These are phyloP conservation scores for Carex cristatella DNA, from an alignment of 176 grass and related monocot species.

Conservation along the genomic window DNA sequence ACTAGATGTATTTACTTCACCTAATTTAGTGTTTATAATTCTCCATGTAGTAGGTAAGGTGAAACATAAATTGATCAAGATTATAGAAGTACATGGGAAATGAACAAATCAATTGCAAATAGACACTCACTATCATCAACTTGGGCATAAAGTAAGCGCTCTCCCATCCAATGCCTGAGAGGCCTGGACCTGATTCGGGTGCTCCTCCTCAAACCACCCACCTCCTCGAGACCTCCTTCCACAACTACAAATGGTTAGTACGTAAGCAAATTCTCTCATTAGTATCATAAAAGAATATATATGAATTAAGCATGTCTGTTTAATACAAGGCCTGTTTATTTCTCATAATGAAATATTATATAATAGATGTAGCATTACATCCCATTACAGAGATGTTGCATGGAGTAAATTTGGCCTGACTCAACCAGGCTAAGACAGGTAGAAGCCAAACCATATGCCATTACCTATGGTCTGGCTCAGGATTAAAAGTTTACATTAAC, in stretches of 20 bases:
- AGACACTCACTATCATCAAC: slow-evolving; percentile 65
- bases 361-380: neutral
- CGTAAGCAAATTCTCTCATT: slow-evolving; percentile 15
- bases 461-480: neutral
- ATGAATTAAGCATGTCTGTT: slow-evolving; percentile 11
- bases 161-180: slow-evolving; percentile 68
- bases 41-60: neutral
- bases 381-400: neutral
- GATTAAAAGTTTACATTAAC: neutral
- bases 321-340: too few relatives aligned
- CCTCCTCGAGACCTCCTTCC: slow-evolving; percentile 46
- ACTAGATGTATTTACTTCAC: neutral
- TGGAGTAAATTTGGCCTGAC: neutral
- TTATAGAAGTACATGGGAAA: slow-evolving; percentile 16
- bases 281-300: neutral
- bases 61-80: neutral
- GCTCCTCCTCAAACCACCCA: slow-evolving; percentile 67
- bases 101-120: slow-evolving; percentile 4
- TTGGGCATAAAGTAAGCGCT: slow-evolving; percentile 63
- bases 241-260: slow-evolving; percentile 24
- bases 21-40: neutral
- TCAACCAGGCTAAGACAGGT: neutral
- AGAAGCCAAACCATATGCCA: neutral
- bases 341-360: neutral
- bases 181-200: slow-evolving; percentile 60